Base-by-base conservation (phyloP, 768 basidiomycete species). In the Leccinum pellstonianum region DNA sequence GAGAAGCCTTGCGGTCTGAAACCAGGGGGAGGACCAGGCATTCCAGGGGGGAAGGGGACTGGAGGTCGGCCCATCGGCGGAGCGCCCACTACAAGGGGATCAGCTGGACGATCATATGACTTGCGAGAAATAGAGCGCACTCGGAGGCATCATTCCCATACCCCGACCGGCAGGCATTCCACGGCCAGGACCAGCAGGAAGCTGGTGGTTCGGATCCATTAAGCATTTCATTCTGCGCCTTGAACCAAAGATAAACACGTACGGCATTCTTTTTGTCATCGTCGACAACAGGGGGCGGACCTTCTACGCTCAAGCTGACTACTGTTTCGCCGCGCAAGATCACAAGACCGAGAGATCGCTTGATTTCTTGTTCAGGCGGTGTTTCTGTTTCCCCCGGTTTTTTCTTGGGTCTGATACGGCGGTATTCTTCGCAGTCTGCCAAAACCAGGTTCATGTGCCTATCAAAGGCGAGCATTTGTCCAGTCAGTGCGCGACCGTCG, bases 391-490 rank as follows among this genome's bases (percentile, higher is more conserved):
- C 87, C 27, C 91, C 91, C 14, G 84, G 72, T 79, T 96, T 91
- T 80, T 94, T 94, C 82, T 98, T 98, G 41, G 90, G 90, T 64
- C 91, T 80, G 46, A 98, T 87, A 64, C 91, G 86, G 68, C 97
- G 80, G 73, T 98, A 99, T 77, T 99, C 97, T 76, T 99, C 97
- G 71, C 95, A 98, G 68, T 98, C 97, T 15, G 96, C 95, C 56
- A 99, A 79, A 49, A 99, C 97, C 67, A 99, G 82, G 78, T 99
- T 99, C 97, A 98, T 99, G 77, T 99, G 97, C 70, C 92, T 89
- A 80, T 99, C 97, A 74, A 98, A 99, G 55, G 97, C 97, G 74
- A 99, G 90, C 93, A 98, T 97, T 79, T 98, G 97, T 46, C 97
- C 97, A 50, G 92, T 93, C 68, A 98, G 80, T 58, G 91, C 85